Percentiles rank a stretch among this genome's conserved stretches.
Conservation (phyloP, 1,284 basidiomycete species). For the Trametes sp. region DNA sequence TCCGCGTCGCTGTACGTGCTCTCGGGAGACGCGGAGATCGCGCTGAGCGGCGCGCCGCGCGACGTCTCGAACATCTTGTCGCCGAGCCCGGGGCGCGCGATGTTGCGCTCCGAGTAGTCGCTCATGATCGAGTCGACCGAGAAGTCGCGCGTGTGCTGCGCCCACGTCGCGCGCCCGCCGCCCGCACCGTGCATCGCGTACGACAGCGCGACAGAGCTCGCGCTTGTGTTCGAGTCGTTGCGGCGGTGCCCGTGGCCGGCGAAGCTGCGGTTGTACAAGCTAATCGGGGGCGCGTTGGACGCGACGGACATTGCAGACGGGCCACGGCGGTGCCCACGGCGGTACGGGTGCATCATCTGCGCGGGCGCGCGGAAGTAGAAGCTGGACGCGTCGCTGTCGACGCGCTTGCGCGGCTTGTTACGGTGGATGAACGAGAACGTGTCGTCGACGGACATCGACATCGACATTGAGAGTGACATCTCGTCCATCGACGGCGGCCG, state of each 20-base stretch:
- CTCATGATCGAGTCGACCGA: slow-evolving; percentile 75
- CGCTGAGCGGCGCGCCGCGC: slow-evolving; percentile 62
- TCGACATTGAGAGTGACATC: slow-evolving; percentile 50
- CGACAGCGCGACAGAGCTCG: slow-evolving; percentile 60
- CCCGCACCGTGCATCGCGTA: slow-evolving; percentile 59
- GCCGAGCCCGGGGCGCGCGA: slow-evolving; percentile 79
- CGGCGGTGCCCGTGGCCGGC: slow-evolving; percentile 49
- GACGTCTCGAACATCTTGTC: slow-evolving; percentile 88
- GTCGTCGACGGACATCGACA: slow-evolving; percentile 67
- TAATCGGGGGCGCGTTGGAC: slow-evolving; percentile 69
- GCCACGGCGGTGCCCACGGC: slow-evolving; percentile 56
- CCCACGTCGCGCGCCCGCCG: slow-evolving; percentile 67
- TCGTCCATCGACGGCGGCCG: slow-evolving; percentile 62
- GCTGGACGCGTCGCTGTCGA: slow-evolving; percentile 80
- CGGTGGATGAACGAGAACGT: slow-evolving; percentile 72
- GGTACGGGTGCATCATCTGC: slow-evolving; percentile 34
- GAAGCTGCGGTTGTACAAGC: slow-evolving; percentile 72
- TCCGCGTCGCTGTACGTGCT: slow-evolving; percentile 43
- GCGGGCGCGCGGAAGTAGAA: slow-evolving; percentile 68
- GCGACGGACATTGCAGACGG: slow-evolving; percentile 55
- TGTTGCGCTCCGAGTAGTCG: slow-evolving; percentile 61
- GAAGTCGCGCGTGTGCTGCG: slow-evolving; percentile 62
- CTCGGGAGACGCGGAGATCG: slow-evolving; percentile 76
- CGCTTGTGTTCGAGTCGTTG: slow-evolving; percentile 59
- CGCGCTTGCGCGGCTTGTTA: slow-evolving; percentile 54